Base-by-base conservation (phyloP, 148 eudicot species). In the Rhododendron molle region DNA sequence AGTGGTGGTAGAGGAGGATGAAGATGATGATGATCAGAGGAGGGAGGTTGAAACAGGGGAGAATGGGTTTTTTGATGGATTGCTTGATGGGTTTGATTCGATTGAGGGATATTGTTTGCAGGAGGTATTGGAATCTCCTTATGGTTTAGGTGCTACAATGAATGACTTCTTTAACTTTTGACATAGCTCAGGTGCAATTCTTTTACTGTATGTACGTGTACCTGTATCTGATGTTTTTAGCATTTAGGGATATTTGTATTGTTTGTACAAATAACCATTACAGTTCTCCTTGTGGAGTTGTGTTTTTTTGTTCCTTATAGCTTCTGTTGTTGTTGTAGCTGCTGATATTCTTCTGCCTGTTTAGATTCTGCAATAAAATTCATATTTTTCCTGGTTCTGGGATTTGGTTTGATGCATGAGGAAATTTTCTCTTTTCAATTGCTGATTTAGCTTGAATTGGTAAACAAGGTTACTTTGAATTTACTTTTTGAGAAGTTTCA, bases 1-100 rank as follows among this genome's bases (percentile, higher is more conserved):
- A 34, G 81, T 32, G 44, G 83, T 79, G 44, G 36, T 72, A 28
- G 87, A 30, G 43, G 88, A 62, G 49, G 87, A 54, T 11, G 89
- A 81, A 26, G 80, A 76, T 46, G 85, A 80, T 79, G 83, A 49
- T 14, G 36, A 60, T 60, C 74, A 13, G 60, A 28, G 9, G 73
- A 78, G 47, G 67, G 89, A 44, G 43, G 72, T 43, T 13, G 82
- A 69, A 56, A 28, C 7, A 40, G 87, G 82, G 83, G 77, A 86
- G 82, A 78, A 65, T 83, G 93, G 87, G 21, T 81, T 82, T 6
- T 87, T 89, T 71, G 96, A 88, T 15, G 90, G 89, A 14, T 32
- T 94, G 79, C 21, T 90, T 47, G 92, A 89, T 78, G 93, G 86
- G 43, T 90, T 91, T 65, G 90, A 86, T 26, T 83, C 85, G 13